phyloP scores from a whole-genome alignment of 345 rosid species.

The Eucalyptus sideroxylon region DNA sequence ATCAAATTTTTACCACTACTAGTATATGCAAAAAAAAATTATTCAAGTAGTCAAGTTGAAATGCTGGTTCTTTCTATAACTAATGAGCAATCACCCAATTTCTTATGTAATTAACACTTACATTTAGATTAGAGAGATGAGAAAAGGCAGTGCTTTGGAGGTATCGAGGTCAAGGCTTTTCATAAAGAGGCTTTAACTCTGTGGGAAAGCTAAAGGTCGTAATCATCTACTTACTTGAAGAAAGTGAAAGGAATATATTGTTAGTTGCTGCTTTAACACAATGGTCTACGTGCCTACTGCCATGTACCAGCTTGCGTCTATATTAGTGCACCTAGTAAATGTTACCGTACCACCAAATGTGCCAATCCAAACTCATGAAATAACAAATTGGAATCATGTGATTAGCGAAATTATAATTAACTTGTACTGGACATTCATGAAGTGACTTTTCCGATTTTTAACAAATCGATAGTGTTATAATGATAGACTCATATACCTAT shows the following conservation, averaged over 20 bases:
- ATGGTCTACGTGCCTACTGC: background rate
- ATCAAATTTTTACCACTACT: background rate
- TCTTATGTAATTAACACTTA: background rate
- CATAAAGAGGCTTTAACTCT: background rate
- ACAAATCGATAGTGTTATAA: background rate
- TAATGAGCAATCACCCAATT: background rate
- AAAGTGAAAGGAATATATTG: background rate
- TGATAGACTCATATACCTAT: background rate
- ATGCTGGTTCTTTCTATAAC: background rate
- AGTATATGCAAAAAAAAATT: background rate
- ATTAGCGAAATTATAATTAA: background rate
- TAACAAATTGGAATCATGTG: rapidly evolving
- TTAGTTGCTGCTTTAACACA: background rate
- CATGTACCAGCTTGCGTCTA: background rate
- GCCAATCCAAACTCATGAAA: background rate
- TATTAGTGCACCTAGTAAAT: background rate
- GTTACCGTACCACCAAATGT: background rate
- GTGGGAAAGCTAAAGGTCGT: background rate
- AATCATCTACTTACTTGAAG: background rate
- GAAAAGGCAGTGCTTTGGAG: background rate
- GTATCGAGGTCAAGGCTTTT: background rate
- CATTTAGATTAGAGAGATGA: background rate
- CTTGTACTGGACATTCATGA: background rate
- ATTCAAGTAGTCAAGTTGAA: background rate
- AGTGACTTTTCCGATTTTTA: background rate